Conservation (phyloP, 768 basidiomycete species). For the Calvatia gigantea region DNA sequence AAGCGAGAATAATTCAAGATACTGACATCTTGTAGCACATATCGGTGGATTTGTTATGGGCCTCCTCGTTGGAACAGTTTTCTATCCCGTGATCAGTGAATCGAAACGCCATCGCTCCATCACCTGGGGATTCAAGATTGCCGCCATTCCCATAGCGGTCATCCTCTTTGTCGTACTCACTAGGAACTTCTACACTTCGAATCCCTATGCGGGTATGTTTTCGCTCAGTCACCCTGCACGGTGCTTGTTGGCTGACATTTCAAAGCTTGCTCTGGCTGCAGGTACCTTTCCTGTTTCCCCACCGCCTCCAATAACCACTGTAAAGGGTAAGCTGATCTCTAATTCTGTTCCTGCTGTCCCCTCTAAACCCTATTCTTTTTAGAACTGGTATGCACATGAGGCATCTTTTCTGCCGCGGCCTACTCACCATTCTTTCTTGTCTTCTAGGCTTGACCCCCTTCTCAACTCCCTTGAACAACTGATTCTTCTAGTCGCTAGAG, state of each 20-base stretch:
- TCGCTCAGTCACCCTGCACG: constrained; percentile 3
- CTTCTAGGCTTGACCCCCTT: constrained; percentile 16
- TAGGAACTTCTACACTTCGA: constrained; percentile 85
- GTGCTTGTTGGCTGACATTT: constrained; percentile 1
- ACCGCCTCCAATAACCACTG: constrained; percentile 69
- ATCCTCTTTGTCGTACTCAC: constrained; percentile 80
- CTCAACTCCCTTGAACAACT: background rate
- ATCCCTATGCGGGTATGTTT: constrained; percentile 76
- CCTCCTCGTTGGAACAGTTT: constrained; percentile 73
- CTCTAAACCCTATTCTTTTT: constrained; percentile 7
- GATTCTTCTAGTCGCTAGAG: background rate
- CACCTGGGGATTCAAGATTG: constrained; percentile 69
- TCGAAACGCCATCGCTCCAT: constrained; percentile 70
- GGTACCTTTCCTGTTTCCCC: constrained; percentile 89
- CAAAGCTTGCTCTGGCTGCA: constrained; percentile 88
- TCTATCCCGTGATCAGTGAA: constrained; percentile 87
- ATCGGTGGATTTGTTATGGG: constrained; percentile 86
- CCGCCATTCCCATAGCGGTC: constrained; percentile 72
- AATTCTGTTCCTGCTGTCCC: background rate
- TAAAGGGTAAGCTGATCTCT: constrained; percentile 42
- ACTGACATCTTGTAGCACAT: constrained; percentile 50
- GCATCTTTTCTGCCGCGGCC: background rate
- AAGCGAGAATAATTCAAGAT: background rate
- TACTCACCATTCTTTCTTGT: background rate
- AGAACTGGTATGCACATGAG: constrained; percentile 30